Conservation (phyloP, 768 basidiomycete species). For the Xerocomellus amylosporus region DNA sequence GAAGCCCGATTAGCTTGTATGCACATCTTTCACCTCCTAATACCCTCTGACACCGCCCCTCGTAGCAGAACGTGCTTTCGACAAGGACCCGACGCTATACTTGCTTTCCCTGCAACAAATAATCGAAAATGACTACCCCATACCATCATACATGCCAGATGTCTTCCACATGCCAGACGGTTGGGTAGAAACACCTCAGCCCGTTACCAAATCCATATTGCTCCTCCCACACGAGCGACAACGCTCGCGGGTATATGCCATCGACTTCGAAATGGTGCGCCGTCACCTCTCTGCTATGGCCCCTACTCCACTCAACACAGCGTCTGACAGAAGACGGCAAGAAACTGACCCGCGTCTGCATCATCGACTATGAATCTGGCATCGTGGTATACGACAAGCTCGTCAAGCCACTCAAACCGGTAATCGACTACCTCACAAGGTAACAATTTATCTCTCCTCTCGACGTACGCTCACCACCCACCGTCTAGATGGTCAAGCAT, state of each 20-base stretch:
- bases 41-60: slow-evolving; percentile 5
- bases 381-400: slow-evolving; percentile 92
- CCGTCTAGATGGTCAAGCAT: slow-evolving; percentile 84
- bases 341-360: slow-evolving; percentile 80
- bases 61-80: too few species aligned
- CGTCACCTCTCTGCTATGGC: background rate
- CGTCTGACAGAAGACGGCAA: slow-evolving; percentile 89
- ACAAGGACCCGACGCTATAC: slow-evolving; percentile 67
- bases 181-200: slow-evolving; percentile 81
- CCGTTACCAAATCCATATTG: slow-evolving; percentile 30
- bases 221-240: slow-evolving; percentile 30
- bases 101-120: slow-evolving; percentile 79
- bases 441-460: slow-evolving; percentile 30
- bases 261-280: slow-evolving; percentile 97
- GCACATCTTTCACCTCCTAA: background rate
- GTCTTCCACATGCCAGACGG: slow-evolving; percentile 60
- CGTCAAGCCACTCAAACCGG: slow-evolving; percentile 82
- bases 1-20: slow-evolving; percentile 42
- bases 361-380: slow-evolving; percentile 79
- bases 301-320: slow-evolving; percentile 38
- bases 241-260: slow-evolving; percentile 64
- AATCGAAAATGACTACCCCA: slow-evolving; percentile 91
- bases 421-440: slow-evolving; percentile 90
- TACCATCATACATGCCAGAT: slow-evolving; percentile 82
- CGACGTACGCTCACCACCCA: background rate